phyloP scores from a whole-genome alignment of 441 rosid species.

The Croton setiger region DNA sequence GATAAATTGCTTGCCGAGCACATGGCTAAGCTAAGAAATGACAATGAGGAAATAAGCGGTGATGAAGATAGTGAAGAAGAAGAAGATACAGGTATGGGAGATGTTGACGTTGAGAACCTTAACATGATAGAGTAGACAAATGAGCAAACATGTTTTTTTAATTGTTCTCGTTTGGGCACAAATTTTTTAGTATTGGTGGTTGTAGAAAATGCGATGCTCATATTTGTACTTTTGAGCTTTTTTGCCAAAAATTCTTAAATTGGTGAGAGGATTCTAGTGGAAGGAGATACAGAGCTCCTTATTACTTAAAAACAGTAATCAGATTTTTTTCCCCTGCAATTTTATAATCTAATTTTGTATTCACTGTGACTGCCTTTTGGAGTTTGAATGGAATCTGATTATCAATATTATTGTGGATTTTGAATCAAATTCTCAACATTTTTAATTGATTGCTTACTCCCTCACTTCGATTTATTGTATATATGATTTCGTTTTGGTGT shows the following conservation, averaged over 20 bases:
- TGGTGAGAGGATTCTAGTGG: background rate
- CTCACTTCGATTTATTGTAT: too few species aligned
- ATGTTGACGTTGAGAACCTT: constrained; percentile 41
- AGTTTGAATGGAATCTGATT: too few species aligned
- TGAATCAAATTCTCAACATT: too few species aligned
- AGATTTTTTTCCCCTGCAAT: too few species aligned
- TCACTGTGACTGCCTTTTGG: too few species aligned
- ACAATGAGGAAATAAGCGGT: constrained; percentile 86
- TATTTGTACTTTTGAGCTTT: background rate
- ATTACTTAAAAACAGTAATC: background rate
- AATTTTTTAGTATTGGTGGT: background rate
- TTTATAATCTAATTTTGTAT: too few species aligned
- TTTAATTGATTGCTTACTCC: too few species aligned
- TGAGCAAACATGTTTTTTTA: background rate
- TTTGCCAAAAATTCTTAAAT: background rate
- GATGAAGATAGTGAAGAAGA: constrained; percentile 94
- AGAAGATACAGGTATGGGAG: constrained; percentile 98
- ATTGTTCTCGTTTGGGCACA: background rate
- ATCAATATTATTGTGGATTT: too few species aligned
- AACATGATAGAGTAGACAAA: constrained; percentile 15
- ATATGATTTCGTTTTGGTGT: too few species aligned
- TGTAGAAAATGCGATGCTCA: background rate
- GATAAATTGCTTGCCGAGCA: constrained; percentile 91
- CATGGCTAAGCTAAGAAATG: constrained; percentile 78
- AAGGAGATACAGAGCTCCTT: background rate